Conservation (phyloP, 768 basidiomycete species). For the Cystofilobasidium capitatum region DNA sequence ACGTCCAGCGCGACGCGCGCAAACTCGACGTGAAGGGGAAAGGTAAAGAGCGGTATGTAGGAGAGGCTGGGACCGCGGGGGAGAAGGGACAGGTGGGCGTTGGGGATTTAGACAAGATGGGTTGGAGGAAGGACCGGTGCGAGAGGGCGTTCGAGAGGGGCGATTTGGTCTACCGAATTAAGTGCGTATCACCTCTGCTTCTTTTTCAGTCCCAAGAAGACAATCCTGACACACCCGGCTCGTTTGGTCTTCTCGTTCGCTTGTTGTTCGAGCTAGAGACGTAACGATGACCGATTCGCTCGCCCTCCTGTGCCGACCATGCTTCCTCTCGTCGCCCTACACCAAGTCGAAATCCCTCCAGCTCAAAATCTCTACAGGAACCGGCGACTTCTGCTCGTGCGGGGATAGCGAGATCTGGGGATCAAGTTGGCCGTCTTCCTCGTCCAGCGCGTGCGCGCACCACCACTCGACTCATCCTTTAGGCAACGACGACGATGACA, state of each 20-base stretch:
- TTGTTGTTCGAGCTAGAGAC: constrained; percentile 49
- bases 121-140: constrained; percentile 41
- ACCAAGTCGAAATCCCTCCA: constrained; percentile 72
- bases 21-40: constrained; percentile 12
- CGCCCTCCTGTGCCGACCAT: constrained; percentile 71
- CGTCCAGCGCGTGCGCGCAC: constrained; percentile 33
- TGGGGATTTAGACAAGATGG: not conserved
- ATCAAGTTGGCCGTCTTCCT: constrained; percentile 1
- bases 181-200: constrained; percentile 48
- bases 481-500: constrained; percentile 36
- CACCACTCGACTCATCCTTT: constrained; percentile 32
- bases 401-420: constrained; percentile 87
- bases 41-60: not conserved
- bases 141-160: constrained; percentile 81
- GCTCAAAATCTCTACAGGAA: constrained; percentile 82
- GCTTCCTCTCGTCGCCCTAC: constrained; percentile 84
- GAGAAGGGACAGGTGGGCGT: not conserved
- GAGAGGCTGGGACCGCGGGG: not conserved
- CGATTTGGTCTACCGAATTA: constrained; percentile 87
- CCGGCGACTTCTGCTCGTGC: constrained; percentile 78
- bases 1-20: not conserved
- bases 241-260: not conserved
- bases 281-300: constrained; percentile 83
- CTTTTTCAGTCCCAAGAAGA: not conserved
- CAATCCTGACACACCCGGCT: not conserved